Evolutionary conservation across 306 rosid species (phyloP).

Genomic region (Trifolium fragiferum): DNA sequence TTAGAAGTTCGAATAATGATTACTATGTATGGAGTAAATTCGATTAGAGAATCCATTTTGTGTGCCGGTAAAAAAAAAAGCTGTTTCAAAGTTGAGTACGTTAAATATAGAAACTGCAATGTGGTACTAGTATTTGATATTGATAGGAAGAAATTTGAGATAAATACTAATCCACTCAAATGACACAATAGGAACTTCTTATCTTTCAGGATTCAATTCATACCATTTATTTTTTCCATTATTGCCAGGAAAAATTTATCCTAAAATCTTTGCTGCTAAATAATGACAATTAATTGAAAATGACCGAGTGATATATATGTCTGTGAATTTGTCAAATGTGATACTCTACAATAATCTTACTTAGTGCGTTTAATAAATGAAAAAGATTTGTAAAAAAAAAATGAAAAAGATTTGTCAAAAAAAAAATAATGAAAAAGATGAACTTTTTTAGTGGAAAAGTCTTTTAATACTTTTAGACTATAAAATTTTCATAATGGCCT

Average conservation of each 20-base stretch:
- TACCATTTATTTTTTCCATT: conserved; percentile 3
- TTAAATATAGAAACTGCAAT: background rate
- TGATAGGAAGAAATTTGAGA: background rate
- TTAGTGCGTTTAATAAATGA: background rate
- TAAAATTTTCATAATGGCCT: too few relatives aligned
- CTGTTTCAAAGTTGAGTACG: too few relatives aligned
- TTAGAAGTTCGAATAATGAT: too few relatives aligned
- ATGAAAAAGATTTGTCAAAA: too few relatives aligned
- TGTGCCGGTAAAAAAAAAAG: too few relatives aligned
- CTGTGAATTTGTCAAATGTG: background rate
- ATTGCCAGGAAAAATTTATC: background rate
- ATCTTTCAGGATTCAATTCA: background rate
- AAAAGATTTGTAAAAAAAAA: too few relatives aligned
- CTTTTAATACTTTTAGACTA: too few relatives aligned
- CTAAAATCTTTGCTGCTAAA: background rate
- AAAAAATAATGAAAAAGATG: background rate
- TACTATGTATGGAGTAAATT: too few relatives aligned
- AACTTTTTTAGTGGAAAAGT: too few relatives aligned
- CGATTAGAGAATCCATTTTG: too few relatives aligned
- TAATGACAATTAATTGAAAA: background rate
- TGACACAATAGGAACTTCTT: conserved; percentile 1
- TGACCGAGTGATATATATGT: background rate
- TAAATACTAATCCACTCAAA: background rate
- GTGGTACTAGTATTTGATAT: background rate
- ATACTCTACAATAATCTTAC: background rate